These are phyloP conservation scores for Suhomyces kunorum DNA, from an alignment of 1,139 yeast species.

Conservation along the genomic window DNA sequence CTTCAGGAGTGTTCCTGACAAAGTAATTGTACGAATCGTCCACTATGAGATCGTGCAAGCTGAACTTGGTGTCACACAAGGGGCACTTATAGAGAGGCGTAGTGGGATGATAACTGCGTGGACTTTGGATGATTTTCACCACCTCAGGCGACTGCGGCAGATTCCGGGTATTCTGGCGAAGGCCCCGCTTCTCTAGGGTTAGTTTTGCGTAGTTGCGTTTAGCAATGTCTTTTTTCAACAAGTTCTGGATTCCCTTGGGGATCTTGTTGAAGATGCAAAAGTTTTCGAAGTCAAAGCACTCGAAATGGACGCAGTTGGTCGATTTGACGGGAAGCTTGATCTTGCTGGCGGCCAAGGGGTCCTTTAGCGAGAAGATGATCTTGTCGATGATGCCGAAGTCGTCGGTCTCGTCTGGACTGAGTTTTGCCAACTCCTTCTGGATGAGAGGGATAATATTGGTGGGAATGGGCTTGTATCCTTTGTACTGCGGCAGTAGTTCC, in stretches of 20 bases:
- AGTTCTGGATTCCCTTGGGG: slow-evolving; percentile 29
- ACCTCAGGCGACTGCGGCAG: slow-evolving; percentile 4
- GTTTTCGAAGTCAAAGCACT: slow-evolving; percentile 48
- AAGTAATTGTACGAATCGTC: slow-evolving; percentile 47
- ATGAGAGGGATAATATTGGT: slow-evolving; percentile 20
- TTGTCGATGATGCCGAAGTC: slow-evolving; percentile 19
- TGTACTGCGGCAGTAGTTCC: background rate
- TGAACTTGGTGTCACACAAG: slow-evolving; percentile 40
- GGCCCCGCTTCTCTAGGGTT: slow-evolving; percentile 15
- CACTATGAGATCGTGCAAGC: slow-evolving; percentile 37
- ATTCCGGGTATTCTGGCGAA: slow-evolving; percentile 9
- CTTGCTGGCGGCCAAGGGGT: slow-evolving; percentile 33
- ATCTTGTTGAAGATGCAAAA: slow-evolving; percentile 44
- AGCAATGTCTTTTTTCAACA: slow-evolving; percentile 31
- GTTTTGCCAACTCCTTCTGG: slow-evolving; percentile 15
- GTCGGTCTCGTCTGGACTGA: slow-evolving; percentile 15
- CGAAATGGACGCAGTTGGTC: slow-evolving; percentile 41
- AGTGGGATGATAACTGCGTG: slow-evolving; percentile 13
- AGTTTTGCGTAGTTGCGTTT: slow-evolving; percentile 26
- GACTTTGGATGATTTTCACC: slow-evolving; percentile 11
- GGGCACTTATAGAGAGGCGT: slow-evolving; percentile 42
- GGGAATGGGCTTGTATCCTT: slow-evolving; percentile 18
- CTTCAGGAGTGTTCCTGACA: slow-evolving; percentile 40
- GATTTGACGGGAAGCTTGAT: slow-evolving; percentile 46
- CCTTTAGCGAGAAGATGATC: slow-evolving; percentile 19